Evolutionary conservation across 2,329 filamentous ascomycete genomes (phyloP), one percentile per base, ranked within the genome.

Genomic region (Septoria petroselini): DNA sequence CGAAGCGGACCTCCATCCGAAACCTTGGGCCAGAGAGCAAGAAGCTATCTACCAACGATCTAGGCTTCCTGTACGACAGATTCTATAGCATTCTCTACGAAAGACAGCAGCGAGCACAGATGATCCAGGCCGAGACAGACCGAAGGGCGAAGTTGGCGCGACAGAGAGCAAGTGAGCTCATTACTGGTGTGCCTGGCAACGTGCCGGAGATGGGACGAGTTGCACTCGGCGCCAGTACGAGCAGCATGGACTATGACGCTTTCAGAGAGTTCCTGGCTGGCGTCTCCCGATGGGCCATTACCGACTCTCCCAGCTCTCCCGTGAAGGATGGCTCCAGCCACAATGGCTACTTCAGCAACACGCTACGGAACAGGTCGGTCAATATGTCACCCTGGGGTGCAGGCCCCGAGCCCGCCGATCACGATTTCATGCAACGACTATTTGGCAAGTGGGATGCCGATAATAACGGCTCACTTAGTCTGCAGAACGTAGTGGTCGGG

Each of bases 11-110:
- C 2, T 94, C 91, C 1, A 95, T 98, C 55, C 81, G 93, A 29
- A 98, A 98, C 62, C 80, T 98, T 19, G 93, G 93, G 0, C 90
- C 91, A 0, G 93, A 98, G 60, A 96, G 91, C 75, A 98, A 97
- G 72, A 81, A 91, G 45, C 75, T 98, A 27, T 88, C 82, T 62
- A 76, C 84, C 5, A 89, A 91, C 41, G 93, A 98, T 65, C 78
- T 98, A 3, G 88, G 89, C 23, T 86, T 88, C 33, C 74, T 97
- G 17, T 98, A 98, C 64, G 93, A 98, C 69, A 83, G 88, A 34
- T 98, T 97, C 70, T 97, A 96, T 66, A 85, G 83, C 18, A 82
- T 95, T 1, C 70, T 98, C 9, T 97, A 97, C 66, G 91, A 97
- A 67, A 82, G 90, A 45, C 87, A 96, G 68, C 88, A 95, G 66